These are phyloP conservation scores for Aspergillus aculeatus DNA, from an alignment of 2,329 filamentous ascomycete genomes.

Conservation along the genomic window DNA sequence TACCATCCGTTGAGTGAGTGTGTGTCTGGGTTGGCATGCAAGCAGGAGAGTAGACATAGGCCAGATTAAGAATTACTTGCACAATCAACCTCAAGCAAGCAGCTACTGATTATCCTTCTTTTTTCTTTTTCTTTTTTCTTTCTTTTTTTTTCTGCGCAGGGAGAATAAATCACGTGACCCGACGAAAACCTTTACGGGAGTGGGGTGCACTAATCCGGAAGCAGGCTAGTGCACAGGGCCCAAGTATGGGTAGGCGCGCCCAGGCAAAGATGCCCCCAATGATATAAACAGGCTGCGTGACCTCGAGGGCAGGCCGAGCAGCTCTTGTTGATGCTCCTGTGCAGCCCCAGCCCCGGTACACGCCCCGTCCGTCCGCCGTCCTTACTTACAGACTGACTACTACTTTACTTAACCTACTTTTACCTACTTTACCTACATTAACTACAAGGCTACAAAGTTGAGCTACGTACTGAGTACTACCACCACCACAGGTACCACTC, in stretches of 20 bases:
- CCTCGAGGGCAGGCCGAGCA: slow-evolving; percentile 34
- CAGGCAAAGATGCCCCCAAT: slow-evolving; percentile 41
- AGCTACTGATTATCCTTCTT: neutral
- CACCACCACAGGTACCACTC: too few species aligned
- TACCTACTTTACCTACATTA: neutral
- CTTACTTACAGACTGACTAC: neutral
- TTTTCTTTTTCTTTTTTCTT: neutral
- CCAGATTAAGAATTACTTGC: too few species aligned
- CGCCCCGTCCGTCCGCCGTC: neutral
- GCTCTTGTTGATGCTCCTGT: slow-evolving; percentile 17
- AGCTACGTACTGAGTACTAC: too few species aligned
- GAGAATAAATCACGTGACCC: slow-evolving; percentile 25
- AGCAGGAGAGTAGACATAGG: too few species aligned
- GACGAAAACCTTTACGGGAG: slow-evolving; percentile 28
- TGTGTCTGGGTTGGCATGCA: too few species aligned
- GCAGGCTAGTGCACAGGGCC: slow-evolving; percentile 31
- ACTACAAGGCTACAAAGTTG: too few species aligned
- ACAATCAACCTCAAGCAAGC: too few species aligned
- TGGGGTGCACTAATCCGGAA: slow-evolving; percentile 28
- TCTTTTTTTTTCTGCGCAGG: slow-evolving; percentile 3
- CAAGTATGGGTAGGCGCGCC: slow-evolving; percentile 44
- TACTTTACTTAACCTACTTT: neutral
- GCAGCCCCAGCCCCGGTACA: slow-evolving; percentile 1
- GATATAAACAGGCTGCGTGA: slow-evolving; percentile 50
- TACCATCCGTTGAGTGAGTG: too few species aligned